Evolutionary conservation across 129 eudicot genomes (phyloP).

Genomic region (Scalesia atractyloides): DNA sequence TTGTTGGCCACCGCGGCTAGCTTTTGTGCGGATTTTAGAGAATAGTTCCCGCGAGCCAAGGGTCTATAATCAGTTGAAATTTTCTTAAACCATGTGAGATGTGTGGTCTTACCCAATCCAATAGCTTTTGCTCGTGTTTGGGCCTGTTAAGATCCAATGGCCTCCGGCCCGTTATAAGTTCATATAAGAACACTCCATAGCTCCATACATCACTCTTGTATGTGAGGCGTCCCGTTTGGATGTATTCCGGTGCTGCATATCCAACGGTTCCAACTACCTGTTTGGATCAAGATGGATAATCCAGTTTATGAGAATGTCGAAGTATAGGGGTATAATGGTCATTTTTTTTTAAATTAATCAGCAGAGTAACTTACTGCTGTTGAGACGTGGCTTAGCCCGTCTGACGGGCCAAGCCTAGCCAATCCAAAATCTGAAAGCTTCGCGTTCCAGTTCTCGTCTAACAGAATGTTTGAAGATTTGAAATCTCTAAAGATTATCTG

Average conservation of each 20-base stretch:
- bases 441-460: constrained; percentile 78
- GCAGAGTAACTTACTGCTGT: constrained; percentile 58
- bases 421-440: constrained; percentile 87
- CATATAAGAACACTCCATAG: constrained; percentile 80
- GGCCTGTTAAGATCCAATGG: constrained; percentile 67
- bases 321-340: constrained; percentile 8
- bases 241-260: constrained; percentile 86
- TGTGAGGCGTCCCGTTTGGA: constrained; percentile 80
- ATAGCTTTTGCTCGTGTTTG: constrained; percentile 60
- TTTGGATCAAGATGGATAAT: constrained; percentile 14
- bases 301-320: neutral
- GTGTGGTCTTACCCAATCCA: constrained; percentile 74
- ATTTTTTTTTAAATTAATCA: neutral
- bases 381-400: constrained; percentile 80
- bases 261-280: constrained; percentile 88
- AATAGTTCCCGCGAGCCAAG: constrained; percentile 52
- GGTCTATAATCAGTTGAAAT: constrained; percentile 69
- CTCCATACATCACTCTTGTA: constrained; percentile 87
- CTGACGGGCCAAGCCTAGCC: constrained; percentile 76
- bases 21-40: constrained; percentile 66
- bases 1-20: constrained; percentile 75
- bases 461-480: constrained; percentile 77
- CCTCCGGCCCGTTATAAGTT: constrained; percentile 79
- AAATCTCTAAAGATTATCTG: constrained; percentile 85
- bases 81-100: constrained; percentile 50